Evolutionary conservation across 164 flowering plant genomes (phyloP), one percentile per base, ranked within the genome.

Genomic region (Warburgia ugandensis): DNA sequence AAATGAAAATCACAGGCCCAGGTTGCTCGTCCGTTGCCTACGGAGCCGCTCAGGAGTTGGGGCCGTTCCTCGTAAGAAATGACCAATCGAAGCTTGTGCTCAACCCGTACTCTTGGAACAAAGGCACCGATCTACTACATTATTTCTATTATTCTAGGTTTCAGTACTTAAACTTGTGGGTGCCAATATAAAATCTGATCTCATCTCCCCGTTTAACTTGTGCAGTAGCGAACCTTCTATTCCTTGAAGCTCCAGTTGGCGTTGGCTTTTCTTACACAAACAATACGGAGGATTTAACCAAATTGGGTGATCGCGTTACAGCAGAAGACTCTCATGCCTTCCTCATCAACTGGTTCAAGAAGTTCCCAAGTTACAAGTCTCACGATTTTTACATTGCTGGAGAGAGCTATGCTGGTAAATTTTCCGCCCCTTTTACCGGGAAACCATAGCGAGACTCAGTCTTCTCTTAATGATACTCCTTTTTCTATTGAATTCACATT

Each of bases 1-100:
- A 38, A 41, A 10, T n/a, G 29, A 52, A 7, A 45, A 45, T 26
- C 59, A 65, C 71, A 80, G 86, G 86, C 13, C 86, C 86, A 0
- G 86, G 86, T 1, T 80, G 86, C 59, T 80, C 86, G 4, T 80
- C 86, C 1, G 21, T 80, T 22, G 86, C 76, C 1, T 77, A 67
- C 49, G 86, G 86, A 46, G 86, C 82, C 40, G 72, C 71, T 3
- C 77, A 68, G 53, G 86, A 80, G 60, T 65, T 80, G 26, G 86
- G 86, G n/a, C 83, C 83, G 21, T 80, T 80, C 47, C 70, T 80
- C 2, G 57, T 75, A 13, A 32, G 65, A 1, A 42, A 31, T 45
- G 68, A 77, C 41, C 54, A 56, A 5, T 48, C 72, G 7, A 11
- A 70, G 33, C 71, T 72, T 29, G 41, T 55, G 3, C 62, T 69